These are phyloP conservation scores for Venturia nashicola DNA, from an alignment of 2,329 filamentous ascomycete species.

Conservation along the genomic window DNA sequence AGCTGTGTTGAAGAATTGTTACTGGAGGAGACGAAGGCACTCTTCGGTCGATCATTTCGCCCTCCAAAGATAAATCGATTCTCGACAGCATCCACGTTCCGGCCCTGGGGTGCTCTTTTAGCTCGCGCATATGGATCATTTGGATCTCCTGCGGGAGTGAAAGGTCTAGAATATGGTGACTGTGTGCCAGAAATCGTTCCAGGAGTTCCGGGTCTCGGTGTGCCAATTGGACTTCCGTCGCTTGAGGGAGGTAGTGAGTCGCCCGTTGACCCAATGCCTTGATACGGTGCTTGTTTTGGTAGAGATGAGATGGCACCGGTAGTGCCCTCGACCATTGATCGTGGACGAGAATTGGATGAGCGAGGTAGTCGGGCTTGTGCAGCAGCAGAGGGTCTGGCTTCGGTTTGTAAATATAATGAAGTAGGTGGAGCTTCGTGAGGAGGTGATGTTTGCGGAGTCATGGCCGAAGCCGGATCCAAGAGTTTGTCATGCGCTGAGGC, in stretches of 20 bases:
- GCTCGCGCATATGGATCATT: constrained; percentile 83
- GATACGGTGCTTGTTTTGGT: constrained; percentile 38
- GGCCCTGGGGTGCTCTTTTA: constrained; percentile 58
- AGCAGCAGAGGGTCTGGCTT: constrained; percentile 14
- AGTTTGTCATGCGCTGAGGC: constrained; percentile 24
- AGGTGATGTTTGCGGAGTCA: constrained; percentile 43
- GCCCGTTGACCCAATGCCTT: constrained; percentile 43
- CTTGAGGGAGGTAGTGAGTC: constrained; percentile 42
- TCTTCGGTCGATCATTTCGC: constrained; percentile 2
- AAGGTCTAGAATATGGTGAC: constrained; percentile 57
- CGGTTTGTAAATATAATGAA: constrained; percentile 7
- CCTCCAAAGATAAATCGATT: constrained; percentile 69
- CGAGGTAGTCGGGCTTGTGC: constrained; percentile 7
- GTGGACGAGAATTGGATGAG: constrained; percentile 24
- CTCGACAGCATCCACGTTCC: constrained; percentile 57
- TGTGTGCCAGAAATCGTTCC: constrained; percentile 43
- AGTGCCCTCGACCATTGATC: constrained; percentile 28
- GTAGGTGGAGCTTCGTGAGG: constrained; percentile 12
- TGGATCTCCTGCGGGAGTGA: constrained; percentile 64
- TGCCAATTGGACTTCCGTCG: constrained; percentile 51
- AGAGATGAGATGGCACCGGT: constrained; percentile 31
- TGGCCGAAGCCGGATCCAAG: constrained; percentile 33
- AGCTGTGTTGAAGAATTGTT: not conserved
- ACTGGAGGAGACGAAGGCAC: not conserved
- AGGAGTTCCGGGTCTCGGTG: constrained; percentile 30